These are phyloP conservation scores for Scheffersomyces segobiensis DNA, from an alignment of 1,139 yeast species.

Conservation along the genomic window DNA sequence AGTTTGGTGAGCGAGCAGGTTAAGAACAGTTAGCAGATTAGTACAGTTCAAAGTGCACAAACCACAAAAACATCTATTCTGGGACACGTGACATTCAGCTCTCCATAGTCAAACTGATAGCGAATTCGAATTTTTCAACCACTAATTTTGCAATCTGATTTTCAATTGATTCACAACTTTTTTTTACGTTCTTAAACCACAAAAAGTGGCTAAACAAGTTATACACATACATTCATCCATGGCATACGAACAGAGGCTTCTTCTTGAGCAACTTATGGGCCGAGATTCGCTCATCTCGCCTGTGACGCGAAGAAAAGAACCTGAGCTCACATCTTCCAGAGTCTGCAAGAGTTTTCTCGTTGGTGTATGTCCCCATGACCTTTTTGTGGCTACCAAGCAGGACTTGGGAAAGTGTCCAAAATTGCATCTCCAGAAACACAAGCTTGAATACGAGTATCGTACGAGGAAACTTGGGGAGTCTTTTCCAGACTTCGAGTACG, in stretches of 20 bases:
- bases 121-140: not conserved
- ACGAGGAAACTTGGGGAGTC: constrained; percentile 51
- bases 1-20: not conserved
- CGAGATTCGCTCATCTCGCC: constrained; percentile 49
- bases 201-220: not conserved
- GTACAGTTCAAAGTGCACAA: too few species aligned
- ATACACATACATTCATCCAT: constrained; percentile 11
- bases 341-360: constrained; percentile 82
- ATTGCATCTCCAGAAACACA: constrained; percentile 74
- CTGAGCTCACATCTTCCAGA: constrained; percentile 61
- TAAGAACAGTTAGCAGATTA: not conserved
- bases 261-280: constrained; percentile 84
- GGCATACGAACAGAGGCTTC: constrained; percentile 76
- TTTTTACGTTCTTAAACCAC: not conserved
- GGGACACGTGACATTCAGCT: not conserved
- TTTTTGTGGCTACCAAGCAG: constrained; percentile 81
- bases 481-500: constrained; percentile 72
- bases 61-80: too few species aligned
- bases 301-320: constrained; percentile 36
- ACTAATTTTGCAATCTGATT: not conserved
- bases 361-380: constrained; percentile 87
- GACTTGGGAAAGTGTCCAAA: constrained; percentile 81
- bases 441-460: constrained; percentile 66
- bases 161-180: not conserved
- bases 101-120: not conserved